Base-by-base conservation (phyloP, 179 eudicot genomes). In the Drosera spatulata region DNA sequence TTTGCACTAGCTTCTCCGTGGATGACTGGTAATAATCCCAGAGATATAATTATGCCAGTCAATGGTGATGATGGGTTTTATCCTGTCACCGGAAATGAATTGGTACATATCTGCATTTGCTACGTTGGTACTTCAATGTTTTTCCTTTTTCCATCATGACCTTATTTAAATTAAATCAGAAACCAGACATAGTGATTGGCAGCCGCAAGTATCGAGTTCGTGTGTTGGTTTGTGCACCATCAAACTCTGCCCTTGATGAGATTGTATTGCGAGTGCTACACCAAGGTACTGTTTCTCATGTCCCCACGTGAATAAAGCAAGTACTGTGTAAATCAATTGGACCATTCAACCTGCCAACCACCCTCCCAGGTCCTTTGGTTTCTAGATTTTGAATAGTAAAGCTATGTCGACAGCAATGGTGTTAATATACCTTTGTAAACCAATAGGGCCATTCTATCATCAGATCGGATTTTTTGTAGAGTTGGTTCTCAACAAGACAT, bases 171-270 rank as follows among this genome's bases (percentile, higher is more conserved):
- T 57, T 33, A 72, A 22, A 22, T 58, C 81, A 91, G 99, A 93
- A 84, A 85, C 99, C 99, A 50, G 99, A 89, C 79, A 88, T 85
- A 65, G 86, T 93, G 37, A 75, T 77, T 61, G 86, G 95, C 67
- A 81, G 80, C 69, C 86, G 97, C 59, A 93, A 90, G 68, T 85
- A 89, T 68, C 95, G 96, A 56, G 94, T 86, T 44, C 97, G 95
- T 67, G 91, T 93, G 68, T 66, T 93, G 70, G 97, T 93, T 50
- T 93, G 99, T 76, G 99, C 99, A 52, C 99, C 99, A 65, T 93
- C 99, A 69, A 93, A 93, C 71, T 93, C 97, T 66, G 99, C 99
- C 9, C 91, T 89, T 59, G 99, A 93, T 67, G 99, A 93, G 80
- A 93, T 93, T 69, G 99, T 93, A 49, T 66, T 82, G 72, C 90